Percentiles rank a stretch among this genome's conserved stretches.
Conservation (phyloP, 2,329 filamentous ascomycete genomes). For the Exserohilum turcica region DNA sequence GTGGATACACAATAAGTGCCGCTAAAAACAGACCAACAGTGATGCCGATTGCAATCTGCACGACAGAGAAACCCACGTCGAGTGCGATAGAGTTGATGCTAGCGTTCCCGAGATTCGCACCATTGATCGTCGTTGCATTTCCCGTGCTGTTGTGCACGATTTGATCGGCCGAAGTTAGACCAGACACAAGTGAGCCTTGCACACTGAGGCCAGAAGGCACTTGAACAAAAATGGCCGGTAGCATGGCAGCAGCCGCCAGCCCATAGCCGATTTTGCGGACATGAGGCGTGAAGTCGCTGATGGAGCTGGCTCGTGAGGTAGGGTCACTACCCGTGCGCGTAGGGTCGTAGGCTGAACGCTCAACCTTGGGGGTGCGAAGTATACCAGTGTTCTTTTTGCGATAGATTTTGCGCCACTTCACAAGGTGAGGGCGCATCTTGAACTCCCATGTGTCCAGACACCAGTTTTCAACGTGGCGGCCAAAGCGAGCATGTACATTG, state of each 20-base stretch:
- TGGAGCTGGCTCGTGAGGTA: constrained; percentile 28
- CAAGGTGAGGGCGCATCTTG: constrained; percentile 51
- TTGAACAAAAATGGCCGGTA: constrained; percentile 81
- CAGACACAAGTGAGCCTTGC: constrained; percentile 61
- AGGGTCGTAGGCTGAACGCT: constrained; percentile 28
- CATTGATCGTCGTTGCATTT: constrained; percentile 46
- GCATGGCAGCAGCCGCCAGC: constrained; percentile 80
- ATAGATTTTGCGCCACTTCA: constrained; percentile 35
- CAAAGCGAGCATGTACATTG: constrained; percentile 76
- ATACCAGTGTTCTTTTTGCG: constrained; percentile 28
- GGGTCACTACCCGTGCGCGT: constrained; percentile 24
- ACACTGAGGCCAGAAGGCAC: constrained; percentile 66
- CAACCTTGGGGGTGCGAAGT: constrained; percentile 17
- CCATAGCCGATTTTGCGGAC: constrained; percentile 65
- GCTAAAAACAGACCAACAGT: constrained; percentile 57
- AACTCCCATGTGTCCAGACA: constrained; percentile 61
- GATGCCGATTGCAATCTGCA: constrained; percentile 59
- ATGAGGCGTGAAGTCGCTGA: constrained; percentile 36
- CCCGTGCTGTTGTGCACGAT: constrained; percentile 57
- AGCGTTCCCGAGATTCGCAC: constrained; percentile 29
- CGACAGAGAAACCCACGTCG: constrained; percentile 54
- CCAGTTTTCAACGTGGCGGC: constrained; percentile 62
- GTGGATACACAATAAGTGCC: constrained; percentile 56
- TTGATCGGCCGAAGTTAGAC: constrained; percentile 62
- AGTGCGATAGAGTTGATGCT: constrained; percentile 53